Evolutionary conservation across 306 rosid genomes (phyloP), one percentile per base, ranked within the genome.

Genomic region (Pyrus betulifolia): DNA sequence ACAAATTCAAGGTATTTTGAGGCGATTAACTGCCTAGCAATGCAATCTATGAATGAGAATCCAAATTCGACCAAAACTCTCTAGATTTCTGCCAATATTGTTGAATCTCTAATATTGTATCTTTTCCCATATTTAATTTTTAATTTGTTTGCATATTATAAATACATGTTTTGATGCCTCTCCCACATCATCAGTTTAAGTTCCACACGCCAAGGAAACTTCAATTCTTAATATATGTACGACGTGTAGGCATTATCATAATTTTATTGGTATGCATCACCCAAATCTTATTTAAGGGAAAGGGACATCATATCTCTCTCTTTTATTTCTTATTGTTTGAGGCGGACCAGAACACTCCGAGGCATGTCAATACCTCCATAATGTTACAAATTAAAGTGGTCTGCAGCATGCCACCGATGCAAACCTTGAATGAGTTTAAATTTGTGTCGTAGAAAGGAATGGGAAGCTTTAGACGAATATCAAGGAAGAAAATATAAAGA

Each of bases 201-300:
- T 80, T 78, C 81, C 87, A 85, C 91, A 89, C 93, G 93, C 80
- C 77, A 87, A 84, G 84, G 78, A 87, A 78, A 63, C 87, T 38
- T 18, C 60, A 73, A 76, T 46, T 71, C 79, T 75, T 82, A 51
- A 76, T 59, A 21, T 11, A 27, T 9, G 17, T 49, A 65, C 69
- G 33, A 81, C 67, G 19, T 72, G 79, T 78, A 52, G 76, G 76
- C 28, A 70, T 71, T 71, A 70, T 35, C 65, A 40, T 85, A 76
- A 83, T 44, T 28, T 12, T 17, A 8, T 58, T 42, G 31, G 18
- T 10, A 11, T 11, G 9, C 11, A 27, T 33, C 69, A 64, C 69
- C 69, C 8, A 44, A 40, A 59, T 44, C 19, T 74, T 25, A 64
- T 18, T 11, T 35, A 76, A 59, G 55, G 9, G 23, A 76, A 51